Conservation (phyloP, 768 basidiomycete species). For the Cubamyces lactineus region DNA sequence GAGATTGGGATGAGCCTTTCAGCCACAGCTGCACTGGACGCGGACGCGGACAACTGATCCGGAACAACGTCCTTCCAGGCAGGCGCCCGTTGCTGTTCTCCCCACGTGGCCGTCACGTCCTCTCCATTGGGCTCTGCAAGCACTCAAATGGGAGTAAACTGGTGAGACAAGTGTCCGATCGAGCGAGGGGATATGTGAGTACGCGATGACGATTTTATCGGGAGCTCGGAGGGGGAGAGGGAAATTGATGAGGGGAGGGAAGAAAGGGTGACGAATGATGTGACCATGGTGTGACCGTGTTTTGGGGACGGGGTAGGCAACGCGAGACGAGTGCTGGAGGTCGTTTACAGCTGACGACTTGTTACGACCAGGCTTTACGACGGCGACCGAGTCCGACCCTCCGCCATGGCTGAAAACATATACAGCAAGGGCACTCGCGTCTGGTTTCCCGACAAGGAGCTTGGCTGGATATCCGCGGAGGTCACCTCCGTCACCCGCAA, state of each 20-base stretch:
- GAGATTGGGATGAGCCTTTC: background rate
- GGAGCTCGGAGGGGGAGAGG: no score
- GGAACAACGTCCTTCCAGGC: slow-evolving; percentile 1
- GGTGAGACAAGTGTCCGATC: no score
- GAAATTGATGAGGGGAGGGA: background rate
- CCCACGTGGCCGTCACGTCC: slow-evolving; percentile 22
- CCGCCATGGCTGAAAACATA: slow-evolving; percentile 83
- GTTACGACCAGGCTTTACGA: slow-evolving; percentile 22
- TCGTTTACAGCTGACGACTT: slow-evolving; percentile 19
- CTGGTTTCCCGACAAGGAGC: slow-evolving; percentile 94
- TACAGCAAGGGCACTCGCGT: slow-evolving; percentile 89
- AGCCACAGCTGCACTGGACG: slow-evolving; percentile 1
- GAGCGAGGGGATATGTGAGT: no score
- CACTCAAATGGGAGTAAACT: no score
- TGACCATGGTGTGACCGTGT: slow-evolving; percentile 4
- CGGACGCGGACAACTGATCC: slow-evolving; percentile 4
- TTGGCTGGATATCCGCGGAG: slow-evolving; percentile 92
- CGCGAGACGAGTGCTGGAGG: background rate
- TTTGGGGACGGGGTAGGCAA: background rate
- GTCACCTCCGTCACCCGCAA: slow-evolving; percentile 68
- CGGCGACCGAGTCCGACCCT: background rate
- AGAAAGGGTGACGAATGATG: background rate
- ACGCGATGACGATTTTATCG: background rate
- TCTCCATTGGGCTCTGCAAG: background rate
- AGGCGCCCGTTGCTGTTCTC: slow-evolving; percentile 10